Evolutionary conservation across 805 yeast species (phyloP).

Genomic region (Debaryomyces maramus): DNA sequence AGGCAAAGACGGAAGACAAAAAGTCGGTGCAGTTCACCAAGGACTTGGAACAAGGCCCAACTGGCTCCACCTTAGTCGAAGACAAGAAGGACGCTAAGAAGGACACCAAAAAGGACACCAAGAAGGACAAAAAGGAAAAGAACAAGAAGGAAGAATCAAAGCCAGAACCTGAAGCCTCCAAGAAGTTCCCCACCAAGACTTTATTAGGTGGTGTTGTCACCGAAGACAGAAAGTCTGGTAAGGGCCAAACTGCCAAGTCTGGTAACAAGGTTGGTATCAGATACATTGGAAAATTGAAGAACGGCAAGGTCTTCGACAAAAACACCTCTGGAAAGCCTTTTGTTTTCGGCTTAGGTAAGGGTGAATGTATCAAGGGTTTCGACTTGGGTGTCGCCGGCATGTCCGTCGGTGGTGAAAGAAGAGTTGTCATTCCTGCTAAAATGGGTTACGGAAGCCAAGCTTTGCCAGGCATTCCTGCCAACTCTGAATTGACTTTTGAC

Average conservation of each 20-base stretch:
- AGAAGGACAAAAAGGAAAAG: constrained; percentile 24
- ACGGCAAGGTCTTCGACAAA: constrained; percentile 95
- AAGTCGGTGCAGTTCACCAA: constrained; percentile 81
- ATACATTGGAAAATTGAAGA: constrained; percentile 95
- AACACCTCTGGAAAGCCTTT: constrained; percentile 98
- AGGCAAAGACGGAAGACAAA: constrained; percentile 53
- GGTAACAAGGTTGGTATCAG: constrained; percentile 94
- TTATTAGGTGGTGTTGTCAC: constrained; percentile 89
- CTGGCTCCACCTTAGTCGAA: constrained; percentile 45
- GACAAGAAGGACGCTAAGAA: constrained; percentile 27
- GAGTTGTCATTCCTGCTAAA: constrained; percentile 92
- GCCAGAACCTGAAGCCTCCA: constrained; percentile 13
- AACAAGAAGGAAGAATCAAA: constrained; percentile 22
- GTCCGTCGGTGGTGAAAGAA: constrained; percentile 99
- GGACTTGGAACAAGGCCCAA: constrained; percentile 93
- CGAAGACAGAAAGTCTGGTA: constrained; percentile 90
- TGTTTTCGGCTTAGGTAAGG: constrained; percentile 85
- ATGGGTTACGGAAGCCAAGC: constrained; percentile 95
- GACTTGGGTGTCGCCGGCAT: constrained; percentile 98
- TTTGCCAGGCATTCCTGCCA: constrained; percentile 96
- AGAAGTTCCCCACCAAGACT: constrained; percentile 68
- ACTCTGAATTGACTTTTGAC: constrained; percentile 94
- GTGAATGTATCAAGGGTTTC: constrained; percentile 98
- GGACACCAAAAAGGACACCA: constrained; percentile 28
- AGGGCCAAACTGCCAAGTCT: constrained; percentile 83